Conservation (phyloP, 257 asterid genomes). For the Verbena officinalis region DNA sequence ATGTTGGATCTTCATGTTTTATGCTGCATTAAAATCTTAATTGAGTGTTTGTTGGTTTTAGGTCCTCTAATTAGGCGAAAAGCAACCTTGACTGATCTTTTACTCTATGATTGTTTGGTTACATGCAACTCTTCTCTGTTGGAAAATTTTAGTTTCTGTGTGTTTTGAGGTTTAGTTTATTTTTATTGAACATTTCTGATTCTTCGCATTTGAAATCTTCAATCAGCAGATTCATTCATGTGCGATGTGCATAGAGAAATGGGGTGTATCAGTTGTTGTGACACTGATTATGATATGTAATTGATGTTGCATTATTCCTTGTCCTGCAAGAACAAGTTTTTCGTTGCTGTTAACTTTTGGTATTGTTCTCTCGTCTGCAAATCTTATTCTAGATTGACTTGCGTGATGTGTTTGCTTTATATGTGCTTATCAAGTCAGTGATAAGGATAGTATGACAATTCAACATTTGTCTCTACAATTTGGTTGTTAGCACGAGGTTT, state of each 20-base stretch:
- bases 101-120: neutral
- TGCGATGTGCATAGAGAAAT: neutral
- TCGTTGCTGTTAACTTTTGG: constrained; percentile 9
- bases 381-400: constrained; percentile 5
- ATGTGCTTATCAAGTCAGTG: neutral
- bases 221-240: neutral
- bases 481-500: constrained; percentile 1
- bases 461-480: neutral
- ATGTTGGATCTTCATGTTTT: constrained; percentile 15
- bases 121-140: constrained; percentile 11
- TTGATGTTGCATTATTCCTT: neutral
- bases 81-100: neutral
- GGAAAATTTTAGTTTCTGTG: constrained; percentile 3
- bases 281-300: neutral
- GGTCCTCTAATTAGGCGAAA: neutral
- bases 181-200: neutral
- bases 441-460: constrained; percentile 1
- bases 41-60: neutral
- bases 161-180: constrained; percentile 16
- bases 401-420: constrained; percentile 12
- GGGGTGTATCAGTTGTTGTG: neutral
- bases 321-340: neutral
- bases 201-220: constrained; percentile 5
- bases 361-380: constrained; percentile 6
- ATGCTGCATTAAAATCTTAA: neutral